phyloP scores from a whole-genome alignment of 2,329 filamentous ascomycete species.

The Exophiala aquamarina region DNA sequence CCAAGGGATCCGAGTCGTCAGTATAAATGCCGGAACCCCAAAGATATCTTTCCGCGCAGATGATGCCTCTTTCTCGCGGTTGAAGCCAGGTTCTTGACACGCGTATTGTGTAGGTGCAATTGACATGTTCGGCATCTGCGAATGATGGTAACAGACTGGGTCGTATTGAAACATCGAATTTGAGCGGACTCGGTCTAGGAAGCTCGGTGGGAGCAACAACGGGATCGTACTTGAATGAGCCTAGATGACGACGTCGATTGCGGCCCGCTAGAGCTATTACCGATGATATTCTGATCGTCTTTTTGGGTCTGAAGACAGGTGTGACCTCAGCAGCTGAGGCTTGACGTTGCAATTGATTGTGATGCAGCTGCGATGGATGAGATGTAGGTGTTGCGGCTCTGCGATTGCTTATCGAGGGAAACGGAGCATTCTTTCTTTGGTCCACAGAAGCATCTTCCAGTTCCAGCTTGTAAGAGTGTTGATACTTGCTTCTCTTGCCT shows the following conservation, averaged over 20 bases:
- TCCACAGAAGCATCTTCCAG: constrained; percentile 20
- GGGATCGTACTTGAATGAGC: constrained; percentile 78
- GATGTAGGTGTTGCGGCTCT: constrained; percentile 20
- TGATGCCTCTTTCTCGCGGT: constrained; percentile 71
- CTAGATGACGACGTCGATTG: constrained; percentile 75
- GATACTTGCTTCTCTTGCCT: constrained; percentile 26
- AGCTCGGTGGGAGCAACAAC: constrained; percentile 51
- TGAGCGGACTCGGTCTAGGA: constrained; percentile 40
- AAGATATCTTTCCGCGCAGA: constrained; percentile 74
- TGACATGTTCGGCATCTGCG: constrained; percentile 65
- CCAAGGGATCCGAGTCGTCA: constrained; percentile 91
- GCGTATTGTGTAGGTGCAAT: constrained; percentile 86
- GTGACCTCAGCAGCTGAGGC: constrained; percentile 43
- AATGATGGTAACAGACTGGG: constrained; percentile 76
- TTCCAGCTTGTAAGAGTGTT: constrained; percentile 27
- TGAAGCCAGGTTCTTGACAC: constrained; percentile 78
- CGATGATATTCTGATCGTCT: constrained; percentile 65
- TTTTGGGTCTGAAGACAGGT: constrained; percentile 53
- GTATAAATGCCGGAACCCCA: constrained; percentile 97
- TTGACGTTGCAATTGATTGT: constrained; percentile 8
- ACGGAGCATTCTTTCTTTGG: constrained; percentile 17
- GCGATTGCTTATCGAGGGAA: constrained; percentile 11
- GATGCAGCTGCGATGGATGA: constrained; percentile 13
- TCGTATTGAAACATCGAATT: constrained; percentile 58
- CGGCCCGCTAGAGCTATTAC: constrained; percentile 71